A percentile compares a stretch with the other conserved stretches of the same genome.
phyloP scores from a whole-genome alignment of 495 filamentous ascomycete species.

The Tetracladium setigerum region DNA sequence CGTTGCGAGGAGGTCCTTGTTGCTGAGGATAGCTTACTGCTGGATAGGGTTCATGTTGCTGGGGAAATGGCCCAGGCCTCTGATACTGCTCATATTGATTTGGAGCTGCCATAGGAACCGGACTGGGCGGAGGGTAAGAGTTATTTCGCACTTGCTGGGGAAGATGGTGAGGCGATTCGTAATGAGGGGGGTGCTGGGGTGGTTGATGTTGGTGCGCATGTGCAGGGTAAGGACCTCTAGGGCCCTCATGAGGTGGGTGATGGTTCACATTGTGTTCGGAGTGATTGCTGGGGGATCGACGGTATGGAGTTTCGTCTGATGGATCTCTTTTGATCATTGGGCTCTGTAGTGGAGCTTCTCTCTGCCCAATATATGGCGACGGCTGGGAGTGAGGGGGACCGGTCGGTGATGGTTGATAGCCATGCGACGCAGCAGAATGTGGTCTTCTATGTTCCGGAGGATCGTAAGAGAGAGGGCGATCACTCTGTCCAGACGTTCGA shows the following conservation, averaged over 20 bases:
- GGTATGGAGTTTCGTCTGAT: constrained; percentile 29
- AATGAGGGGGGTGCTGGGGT: too few species aligned
- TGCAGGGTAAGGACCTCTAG: constrained; percentile 14
- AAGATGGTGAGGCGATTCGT: too few species aligned
- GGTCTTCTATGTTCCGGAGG: too few species aligned
- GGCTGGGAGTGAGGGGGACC: too few species aligned
- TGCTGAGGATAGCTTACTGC: constrained; percentile 12
- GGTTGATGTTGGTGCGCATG: constrained; percentile 23
- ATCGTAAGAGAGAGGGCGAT: too few species aligned
- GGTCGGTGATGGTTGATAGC: too few species aligned
- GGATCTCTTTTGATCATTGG: constrained; percentile 43
- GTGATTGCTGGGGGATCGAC: constrained; percentile 11
- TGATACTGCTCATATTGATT: constrained; percentile 33
- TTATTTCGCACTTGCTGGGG: constrained; percentile 31
- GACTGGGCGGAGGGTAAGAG: constrained; percentile 35
- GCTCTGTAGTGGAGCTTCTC: constrained; percentile 33
- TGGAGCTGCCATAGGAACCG: constrained; percentile 31
- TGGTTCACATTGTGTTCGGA: constrained; percentile 8
- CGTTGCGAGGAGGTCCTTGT: background rate
- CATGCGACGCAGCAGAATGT: too few species aligned
- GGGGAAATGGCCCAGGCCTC: background rate
- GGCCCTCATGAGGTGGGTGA: constrained; percentile 8
- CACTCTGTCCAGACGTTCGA: too few species aligned
- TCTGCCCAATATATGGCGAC: too few species aligned
- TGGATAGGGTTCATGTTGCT: constrained; percentile 4